Evolutionary conservation across 2,329 filamentous ascomycete species (phyloP).

Genomic region (Microcyclospora pomicola): DNA sequence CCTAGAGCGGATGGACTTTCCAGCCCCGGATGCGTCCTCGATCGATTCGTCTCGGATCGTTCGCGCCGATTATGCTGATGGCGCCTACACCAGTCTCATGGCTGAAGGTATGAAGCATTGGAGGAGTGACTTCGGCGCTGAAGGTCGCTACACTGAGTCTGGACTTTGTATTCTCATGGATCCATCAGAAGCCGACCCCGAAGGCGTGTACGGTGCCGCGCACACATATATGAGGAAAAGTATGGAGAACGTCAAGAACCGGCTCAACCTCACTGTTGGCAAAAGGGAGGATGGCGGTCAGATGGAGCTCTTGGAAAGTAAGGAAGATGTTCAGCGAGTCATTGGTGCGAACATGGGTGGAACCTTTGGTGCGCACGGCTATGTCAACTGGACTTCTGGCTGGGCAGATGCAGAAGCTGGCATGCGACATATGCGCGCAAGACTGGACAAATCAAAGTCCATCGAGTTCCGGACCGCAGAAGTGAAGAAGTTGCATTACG

Average conservation of each 20-base stretch:
- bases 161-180: conserved; percentile 54
- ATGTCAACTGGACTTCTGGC: conserved; percentile 59
- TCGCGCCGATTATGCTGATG: conserved; percentile 66
- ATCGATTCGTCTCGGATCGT: conserved; percentile 50
- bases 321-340: conserved; percentile 25
- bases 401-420: conserved; percentile 67
- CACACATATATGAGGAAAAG: conserved; percentile 46
- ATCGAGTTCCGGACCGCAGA: conserved; percentile 39
- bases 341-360: conserved; percentile 27
- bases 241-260: conserved; percentile 44
- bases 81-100: conserved; percentile 62
- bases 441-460: conserved; percentile 38
- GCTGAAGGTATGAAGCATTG: conserved; percentile 55
- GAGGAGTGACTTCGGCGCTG: conserved; percentile 48
- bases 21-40: conserved; percentile 37
- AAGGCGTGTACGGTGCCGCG: conserved; percentile 25
- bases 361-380: conserved; percentile 49
- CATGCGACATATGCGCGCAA: conserved; percentile 49
- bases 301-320: conserved; percentile 25
- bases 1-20: conserved; percentile 44
- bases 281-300: conserved; percentile 19
- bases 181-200: conserved; percentile 26
- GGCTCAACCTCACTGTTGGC: conserved; percentile 32
- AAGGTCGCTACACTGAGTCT: conserved; percentile 55
- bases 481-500: conserved; percentile 29